Evolutionary conservation across 306 rosid genomes (phyloP).

Genomic region (Crataegus laevigata): DNA sequence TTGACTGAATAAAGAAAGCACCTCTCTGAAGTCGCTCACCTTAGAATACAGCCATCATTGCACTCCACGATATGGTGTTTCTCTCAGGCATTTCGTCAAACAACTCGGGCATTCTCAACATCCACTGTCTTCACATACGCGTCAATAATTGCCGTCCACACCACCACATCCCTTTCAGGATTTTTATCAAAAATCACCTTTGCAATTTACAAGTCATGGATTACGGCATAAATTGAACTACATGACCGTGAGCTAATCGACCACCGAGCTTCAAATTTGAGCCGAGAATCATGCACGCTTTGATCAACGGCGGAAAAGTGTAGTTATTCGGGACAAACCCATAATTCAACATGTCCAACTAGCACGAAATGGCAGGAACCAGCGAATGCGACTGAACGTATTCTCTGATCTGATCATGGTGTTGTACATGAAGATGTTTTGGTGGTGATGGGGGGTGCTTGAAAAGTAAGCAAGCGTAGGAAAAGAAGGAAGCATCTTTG

Average conservation of each 20-base stretch:
- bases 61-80: slow-evolving; percentile 62
- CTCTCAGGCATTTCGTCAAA: slow-evolving; percentile 72
- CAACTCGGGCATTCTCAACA: slow-evolving; percentile 44
- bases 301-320: slow-evolving; percentile 71
- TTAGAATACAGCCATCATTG: slow-evolving; percentile 42
- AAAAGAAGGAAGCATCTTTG: slow-evolving; percentile 16
- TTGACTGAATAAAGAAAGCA: slow-evolving; percentile 12
- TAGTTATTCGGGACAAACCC: slow-evolving; percentile 55
- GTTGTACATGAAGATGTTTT: slow-evolving; percentile 63
- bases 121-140: slow-evolving; percentile 75
- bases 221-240: slow-evolving; percentile 37
- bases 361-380: slow-evolving; percentile 37
- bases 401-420: slow-evolving; percentile 70
- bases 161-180: slow-evolving; percentile 50
- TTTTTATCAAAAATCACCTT: slow-evolving; percentile 44
- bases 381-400: slow-evolving; percentile 31
- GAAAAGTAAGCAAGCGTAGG: slow-evolving; percentile 58
- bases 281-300: slow-evolving; percentile 40
- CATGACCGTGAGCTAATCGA: slow-evolving; percentile 58
- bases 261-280: slow-evolving; percentile 21
- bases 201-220: slow-evolving; percentile 30
- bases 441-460: slow-evolving; percentile 35
- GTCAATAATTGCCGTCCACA: slow-evolving; percentile 74
- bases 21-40: slow-evolving; percentile 32
- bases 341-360: slow-evolving; percentile 41